These are phyloP conservation scores for Tephrocybe sp. DNA, from an alignment of 768 basidiomycete species.

Conservation along the genomic window DNA sequence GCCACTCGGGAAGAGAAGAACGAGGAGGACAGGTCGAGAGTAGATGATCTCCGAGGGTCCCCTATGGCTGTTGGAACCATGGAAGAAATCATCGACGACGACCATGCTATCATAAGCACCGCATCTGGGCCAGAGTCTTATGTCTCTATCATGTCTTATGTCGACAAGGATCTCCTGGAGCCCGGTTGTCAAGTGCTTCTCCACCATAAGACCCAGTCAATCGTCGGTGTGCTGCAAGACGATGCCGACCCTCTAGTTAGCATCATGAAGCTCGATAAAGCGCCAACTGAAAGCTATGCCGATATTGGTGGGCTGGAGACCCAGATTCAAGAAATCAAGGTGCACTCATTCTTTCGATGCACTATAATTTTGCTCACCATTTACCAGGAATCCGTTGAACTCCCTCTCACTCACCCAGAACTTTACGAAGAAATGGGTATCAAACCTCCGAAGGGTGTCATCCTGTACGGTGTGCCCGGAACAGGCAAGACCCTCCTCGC, in stretches of 20 bases:
- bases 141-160: slow-evolving; percentile 96
- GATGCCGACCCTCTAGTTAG: slow-evolving; percentile 95
- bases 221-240: slow-evolving; percentile 95
- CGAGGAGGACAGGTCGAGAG: slow-evolving; percentile 89
- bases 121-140: slow-evolving; percentile 95
- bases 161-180: slow-evolving; percentile 97
- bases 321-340: slow-evolving; percentile 99
- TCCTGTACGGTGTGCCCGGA: slow-evolving; percentile 97
- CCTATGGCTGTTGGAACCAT: slow-evolving; percentile 99
- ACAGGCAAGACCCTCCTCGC: slow-evolving; percentile 98
- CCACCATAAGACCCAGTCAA: slow-evolving; percentile 93
- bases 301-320: slow-evolving; percentile 96
- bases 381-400: slow-evolving; percentile 92
- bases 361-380: slow-evolving; percentile 4
- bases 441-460: slow-evolving; percentile 99
- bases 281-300: slow-evolving; percentile 97
- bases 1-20: slow-evolving; percentile 91
- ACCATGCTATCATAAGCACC: slow-evolving; percentile 98
- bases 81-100: slow-evolving; percentile 97
- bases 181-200: slow-evolving; percentile 93
- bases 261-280: slow-evolving; percentile 99
- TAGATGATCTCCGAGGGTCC: slow-evolving; percentile 91
- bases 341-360: slow-evolving; percentile 20
- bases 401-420: slow-evolving; percentile 96
- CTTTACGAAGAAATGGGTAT: slow-evolving; percentile 99